Evolutionary conservation across 2,329 filamentous ascomycete species (phyloP), one percentile per base, ranked within the genome.

Genomic region (Aspergillus japonicus): DNA sequence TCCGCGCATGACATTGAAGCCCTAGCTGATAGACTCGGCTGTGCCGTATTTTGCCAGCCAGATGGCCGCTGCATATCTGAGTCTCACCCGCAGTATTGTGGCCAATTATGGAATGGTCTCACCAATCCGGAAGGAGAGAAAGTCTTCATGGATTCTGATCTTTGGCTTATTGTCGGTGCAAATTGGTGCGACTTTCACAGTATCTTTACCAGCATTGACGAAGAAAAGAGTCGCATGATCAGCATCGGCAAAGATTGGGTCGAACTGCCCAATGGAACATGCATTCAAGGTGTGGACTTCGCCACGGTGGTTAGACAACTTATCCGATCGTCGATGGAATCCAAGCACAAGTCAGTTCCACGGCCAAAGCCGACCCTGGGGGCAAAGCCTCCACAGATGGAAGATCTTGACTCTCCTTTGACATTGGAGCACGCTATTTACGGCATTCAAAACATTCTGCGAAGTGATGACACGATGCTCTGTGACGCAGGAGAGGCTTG

Each of bases 401-500:
- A 50, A 19, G 12, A 23, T 1, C 16, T 54, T 12, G 47, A 56
- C 3, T 21, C 50, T 21, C 49, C 53, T 3, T 21, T 62, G 7
- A 60, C 57, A 1, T 5, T 62, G 10, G 23, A 10, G 4, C 57
- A 47, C 16, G 5, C 50, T 8, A 24, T 60, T 4, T 26, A n/a
- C 6, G 50, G 57, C 31, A 57, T 62, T 26, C 57, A 60, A 11
- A 31, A 16, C 7, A n/a, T 57, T 12, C 7, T 62, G 4, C 24
- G 35, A 8, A 54, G 42, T 8, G 4, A 42, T 10, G 54, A 54
- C 26, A 55, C 47, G 1, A 48, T 62, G 31, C 24, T 61, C 14
- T 59, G 24, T 4, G 61, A 62, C 21, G 31, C 58, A 2, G 61
- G 61, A 16, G 61, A 62, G 7, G 53, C 58, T 16, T 62, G 61